phyloP scores from a whole-genome alignment of 768 basidiomycete species.

The Tricholoma flavovirens region DNA sequence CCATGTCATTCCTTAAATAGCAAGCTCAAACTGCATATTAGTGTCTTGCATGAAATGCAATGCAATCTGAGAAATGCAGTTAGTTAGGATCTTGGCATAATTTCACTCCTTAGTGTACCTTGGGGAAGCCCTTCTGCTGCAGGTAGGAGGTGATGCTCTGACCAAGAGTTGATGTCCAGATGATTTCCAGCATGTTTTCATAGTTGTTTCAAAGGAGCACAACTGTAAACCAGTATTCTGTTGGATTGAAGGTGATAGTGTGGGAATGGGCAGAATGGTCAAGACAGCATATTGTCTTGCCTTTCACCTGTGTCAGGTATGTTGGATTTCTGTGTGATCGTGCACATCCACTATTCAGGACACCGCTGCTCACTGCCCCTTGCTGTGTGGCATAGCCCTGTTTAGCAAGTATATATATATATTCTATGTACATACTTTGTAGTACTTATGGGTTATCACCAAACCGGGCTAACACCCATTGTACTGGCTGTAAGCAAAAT shows the following conservation, averaged over 20 bases:
- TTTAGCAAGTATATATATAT: too few species aligned
- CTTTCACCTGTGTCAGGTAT: conserved; percentile 97
- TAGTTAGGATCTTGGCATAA: background rate
- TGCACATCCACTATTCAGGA: too few species aligned
- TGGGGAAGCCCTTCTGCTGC: too few species aligned
- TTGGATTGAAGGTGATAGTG: conserved; percentile 96
- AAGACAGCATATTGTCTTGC: conserved; percentile 91
- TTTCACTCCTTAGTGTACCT: conserved; percentile 34
- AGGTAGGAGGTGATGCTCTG: too few species aligned
- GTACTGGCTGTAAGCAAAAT: too few species aligned
- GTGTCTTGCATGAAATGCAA: conserved; percentile 98
- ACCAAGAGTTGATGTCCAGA: conserved; percentile 89
- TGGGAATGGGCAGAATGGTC: conserved; percentile 93
- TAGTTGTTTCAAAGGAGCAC: conserved; percentile 91
- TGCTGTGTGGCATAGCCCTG: too few species aligned
- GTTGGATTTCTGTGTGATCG: too few species aligned
- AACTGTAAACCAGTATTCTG: conserved; percentile 98
- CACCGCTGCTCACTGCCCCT: too few species aligned
- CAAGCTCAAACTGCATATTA: conserved; percentile 93
- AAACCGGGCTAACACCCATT: too few species aligned
- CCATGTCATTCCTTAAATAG: too few species aligned
- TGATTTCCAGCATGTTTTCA: conserved; percentile 96
- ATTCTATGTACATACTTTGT: too few species aligned
- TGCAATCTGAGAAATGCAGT: conserved; percentile 59
- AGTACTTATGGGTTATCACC: too few species aligned